phyloP scores from a whole-genome alignment of 768 basidiomycete genomes.

The Naganishia vishniacii region DNA sequence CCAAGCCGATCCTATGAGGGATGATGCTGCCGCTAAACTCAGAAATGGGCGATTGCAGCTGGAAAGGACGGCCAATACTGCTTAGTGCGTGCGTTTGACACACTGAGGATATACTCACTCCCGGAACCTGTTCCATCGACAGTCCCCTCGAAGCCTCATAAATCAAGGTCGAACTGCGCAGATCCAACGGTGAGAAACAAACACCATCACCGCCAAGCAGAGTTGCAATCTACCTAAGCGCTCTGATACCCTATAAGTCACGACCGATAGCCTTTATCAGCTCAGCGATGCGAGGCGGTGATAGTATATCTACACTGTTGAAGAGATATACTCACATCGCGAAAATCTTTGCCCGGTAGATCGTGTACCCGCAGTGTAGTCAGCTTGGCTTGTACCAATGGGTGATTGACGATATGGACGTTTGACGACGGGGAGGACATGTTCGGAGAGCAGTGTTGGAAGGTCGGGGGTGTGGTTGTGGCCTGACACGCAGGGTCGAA shows the following conservation, averaged over 20 bases:
- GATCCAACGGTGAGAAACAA: neutral
- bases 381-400: slow-evolving; percentile 37
- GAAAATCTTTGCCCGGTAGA: slow-evolving; percentile 40
- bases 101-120: no score
- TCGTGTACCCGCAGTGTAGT: slow-evolving; percentile 40
- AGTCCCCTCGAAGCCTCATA: slow-evolving; percentile 38
- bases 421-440: neutral
- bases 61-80: neutral
- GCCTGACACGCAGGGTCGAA: no score
- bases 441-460: no score
- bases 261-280: neutral
- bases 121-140: slow-evolving; percentile 9
- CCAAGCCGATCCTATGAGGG: slow-evolving; percentile 72
- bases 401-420: slow-evolving; percentile 38
- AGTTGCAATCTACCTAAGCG: neutral
- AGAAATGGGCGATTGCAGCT: slow-evolving; percentile 54
- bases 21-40: slow-evolving; percentile 70
- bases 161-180: slow-evolving; percentile 34
- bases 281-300: neutral
- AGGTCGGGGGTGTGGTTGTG: no score
- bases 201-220: neutral
- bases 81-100: no score
- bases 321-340: slow-evolving; percentile 23
- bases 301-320: no score
- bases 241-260: neutral